phyloP scores from a whole-genome alignment of 2,329 filamentous ascomycete genomes.

The Sclerotinia borealis region DNA sequence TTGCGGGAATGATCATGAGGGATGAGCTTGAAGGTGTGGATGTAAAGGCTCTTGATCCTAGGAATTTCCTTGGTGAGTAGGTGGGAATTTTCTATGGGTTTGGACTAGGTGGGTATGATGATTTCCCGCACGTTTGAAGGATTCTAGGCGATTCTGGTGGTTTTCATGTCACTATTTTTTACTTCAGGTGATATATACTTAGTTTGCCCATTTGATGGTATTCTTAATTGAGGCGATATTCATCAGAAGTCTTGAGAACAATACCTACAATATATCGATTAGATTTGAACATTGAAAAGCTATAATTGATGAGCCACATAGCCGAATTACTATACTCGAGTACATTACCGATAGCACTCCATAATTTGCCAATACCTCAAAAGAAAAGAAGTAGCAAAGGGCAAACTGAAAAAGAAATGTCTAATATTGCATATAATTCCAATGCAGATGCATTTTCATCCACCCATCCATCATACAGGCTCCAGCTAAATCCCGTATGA shows the following conservation, averaged over 20 bases:
- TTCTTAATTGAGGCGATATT: not conserved
- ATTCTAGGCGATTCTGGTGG: not conserved
- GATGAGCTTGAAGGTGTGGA: not conserved
- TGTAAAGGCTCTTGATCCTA: not conserved
- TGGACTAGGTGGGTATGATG: not conserved
- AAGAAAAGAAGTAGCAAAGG: not conserved
- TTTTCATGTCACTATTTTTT: not conserved
- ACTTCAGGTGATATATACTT: not conserved
- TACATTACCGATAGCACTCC: not conserved
- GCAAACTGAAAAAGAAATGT: not conserved
- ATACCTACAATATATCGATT: not conserved
- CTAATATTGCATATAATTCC: not conserved
- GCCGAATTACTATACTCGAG: too few relatives aligned
- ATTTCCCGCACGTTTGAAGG: not conserved
- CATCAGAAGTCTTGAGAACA: not conserved
- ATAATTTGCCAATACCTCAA: not conserved
- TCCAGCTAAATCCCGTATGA: not conserved
- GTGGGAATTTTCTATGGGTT: not conserved
- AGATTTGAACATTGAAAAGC: not conserved
- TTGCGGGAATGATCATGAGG: conserved; percentile 1
- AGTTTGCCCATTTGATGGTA: not conserved
- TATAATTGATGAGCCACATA: not conserved
- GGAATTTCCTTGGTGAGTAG: not conserved
- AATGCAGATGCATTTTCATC: not conserved
- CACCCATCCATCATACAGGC: not conserved